Base-by-base conservation (phyloP, 345 rosid genomes). In the Hibiscus trionum region DNA sequence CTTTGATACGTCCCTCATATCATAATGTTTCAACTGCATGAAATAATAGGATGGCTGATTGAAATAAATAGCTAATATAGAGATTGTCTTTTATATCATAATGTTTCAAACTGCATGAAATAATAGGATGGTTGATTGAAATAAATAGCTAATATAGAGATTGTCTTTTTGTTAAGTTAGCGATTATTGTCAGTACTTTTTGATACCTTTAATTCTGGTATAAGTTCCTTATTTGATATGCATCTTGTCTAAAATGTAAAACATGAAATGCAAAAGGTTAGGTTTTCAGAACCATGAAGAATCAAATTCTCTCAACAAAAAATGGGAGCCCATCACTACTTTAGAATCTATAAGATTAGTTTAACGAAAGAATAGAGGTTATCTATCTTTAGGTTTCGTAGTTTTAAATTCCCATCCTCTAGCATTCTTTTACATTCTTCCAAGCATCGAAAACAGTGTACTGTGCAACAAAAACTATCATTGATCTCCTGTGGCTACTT, bases 71-170 rank as follows among this genome's bases (percentile, higher is more conserved):
- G 33, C 29, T 64, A 19, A 19, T 15, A 64, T 11, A 17, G 27
- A 19, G 29, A 39, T 39, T 42, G 53, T 44, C 10, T 42, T 59
- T 35, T 62, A 26, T 44, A 21, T 12, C 17, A 11, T 46, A 26
- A 66, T 47, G 70, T 46, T 66, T 66, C 70, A 14, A 26, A 31
- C 16, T 39, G 65, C 63, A 33, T 61, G 65, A 61, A 61, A 31
- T 29, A 61, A 61, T 64, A 19, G 52, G 46, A 10, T 39, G n/a
- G 52, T n/a, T 39, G 29, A 19, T 64, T 64, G 69, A 11, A 11
- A 44, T 44, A 65, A 19, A 11, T 42, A 12, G 33, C 29, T 64
- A 19, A 19, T 61, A 1, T 31, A 31, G 24, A 17, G 46, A n/a
- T 35, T n/a, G 49, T 63, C 7, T 39, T 58, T 61, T 61, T 37